These are phyloP conservation scores for Geotrichum ghanense DNA, from an alignment of 805 yeast species.

Conservation along the genomic window DNA sequence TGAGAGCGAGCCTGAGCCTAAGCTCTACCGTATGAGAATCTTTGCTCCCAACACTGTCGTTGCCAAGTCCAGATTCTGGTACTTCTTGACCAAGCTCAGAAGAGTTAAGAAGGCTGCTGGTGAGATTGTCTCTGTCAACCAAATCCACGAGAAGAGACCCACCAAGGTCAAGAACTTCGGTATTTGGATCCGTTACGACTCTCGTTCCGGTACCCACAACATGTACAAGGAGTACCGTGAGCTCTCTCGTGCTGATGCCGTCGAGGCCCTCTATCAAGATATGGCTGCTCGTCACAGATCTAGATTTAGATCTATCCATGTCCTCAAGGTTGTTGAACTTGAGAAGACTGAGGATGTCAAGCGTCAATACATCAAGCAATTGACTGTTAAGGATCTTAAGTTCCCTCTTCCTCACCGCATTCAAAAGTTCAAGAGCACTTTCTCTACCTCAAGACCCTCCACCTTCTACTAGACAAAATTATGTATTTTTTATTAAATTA, in stretches of 20 bases:
- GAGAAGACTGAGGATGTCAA: slow-evolving; percentile 96
- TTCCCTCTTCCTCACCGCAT: slow-evolving; percentile 99
- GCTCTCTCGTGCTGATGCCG: slow-evolving; percentile 97
- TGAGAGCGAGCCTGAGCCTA: slow-evolving; percentile 98
- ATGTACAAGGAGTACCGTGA: slow-evolving; percentile 99
- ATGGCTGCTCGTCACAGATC: slow-evolving; percentile 99
- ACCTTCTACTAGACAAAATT: slow-evolving; percentile 77
- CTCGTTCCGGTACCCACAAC: slow-evolving; percentile 99
- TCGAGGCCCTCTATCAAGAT: slow-evolving; percentile 97
- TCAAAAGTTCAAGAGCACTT: slow-evolving; percentile 79
- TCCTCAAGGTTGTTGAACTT: slow-evolving; percentile 98
- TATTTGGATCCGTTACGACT: slow-evolving; percentile 99
- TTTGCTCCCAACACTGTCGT: slow-evolving; percentile 98
- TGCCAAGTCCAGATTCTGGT: slow-evolving; percentile 99
- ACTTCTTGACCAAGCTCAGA: slow-evolving; percentile 98
- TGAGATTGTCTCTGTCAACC: slow-evolving; percentile 92
- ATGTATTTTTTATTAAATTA: slow-evolving; percentile 4
- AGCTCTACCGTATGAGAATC: slow-evolving; percentile 99
- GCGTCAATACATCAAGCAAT: slow-evolving; percentile 99
- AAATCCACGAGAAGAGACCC: slow-evolving; percentile 90
- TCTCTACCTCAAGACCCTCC: slow-evolving; percentile 87
- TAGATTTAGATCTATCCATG: slow-evolving; percentile 98
- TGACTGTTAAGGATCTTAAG: slow-evolving; percentile 86
- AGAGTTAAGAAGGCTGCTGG: slow-evolving; percentile 99
- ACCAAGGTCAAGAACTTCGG: slow-evolving; percentile 99